Evolutionary conservation across 306 rosid genomes (phyloP), one percentile per base, ranked within the genome.

Genomic region (Acacia confusa): DNA sequence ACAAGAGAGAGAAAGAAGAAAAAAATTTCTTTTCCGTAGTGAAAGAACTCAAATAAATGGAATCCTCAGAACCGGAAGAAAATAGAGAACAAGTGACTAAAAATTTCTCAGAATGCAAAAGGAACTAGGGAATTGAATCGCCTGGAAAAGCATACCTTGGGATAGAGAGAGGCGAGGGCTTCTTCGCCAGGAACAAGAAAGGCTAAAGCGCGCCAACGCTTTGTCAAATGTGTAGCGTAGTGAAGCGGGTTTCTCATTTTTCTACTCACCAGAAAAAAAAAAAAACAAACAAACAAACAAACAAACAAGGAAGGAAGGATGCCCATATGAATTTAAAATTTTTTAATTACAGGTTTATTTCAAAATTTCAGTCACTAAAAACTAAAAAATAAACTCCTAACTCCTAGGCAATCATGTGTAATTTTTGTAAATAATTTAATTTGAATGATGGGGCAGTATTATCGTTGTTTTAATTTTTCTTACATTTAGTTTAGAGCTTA

Each of bases 71-170:
- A 43, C 16, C 40, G 25, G 75, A 25, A 47, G 40, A 28, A 27
- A 47, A 71, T 8, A 45, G 32, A 16, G 27, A 14, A 15, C 52
- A 7, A 44, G 0, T 72, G 10, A 28, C 77, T 20, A 38, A 34
- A 1, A 70, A 32, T 19, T 69, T 83, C 74, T 78, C 70, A 28
- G 77, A 32, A 74, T 70, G 19, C 84, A 79, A 53, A 79, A 77
- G 58, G 65, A 44, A 30, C 10, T 1, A 0, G 2, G 65, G 30
- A 64, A 27, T 27, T 30, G 28, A 72, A 79, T 43, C 14, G 82
- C 48, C 36, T 14, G 11, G 30, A 52, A 24, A 61, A 60, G 30
- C 65, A n/a, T 27, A 80, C 78, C 73, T 80, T 47, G 72, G 20
- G 16, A n/a, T n/a, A 2, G 73, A 68, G 4, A 4, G 76, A 57